A percentile compares a stretch with the other conserved stretches of the same genome.
phyloP scores from a whole-genome alignment of 306 rosid species.

The Carpinus fangiana region DNA sequence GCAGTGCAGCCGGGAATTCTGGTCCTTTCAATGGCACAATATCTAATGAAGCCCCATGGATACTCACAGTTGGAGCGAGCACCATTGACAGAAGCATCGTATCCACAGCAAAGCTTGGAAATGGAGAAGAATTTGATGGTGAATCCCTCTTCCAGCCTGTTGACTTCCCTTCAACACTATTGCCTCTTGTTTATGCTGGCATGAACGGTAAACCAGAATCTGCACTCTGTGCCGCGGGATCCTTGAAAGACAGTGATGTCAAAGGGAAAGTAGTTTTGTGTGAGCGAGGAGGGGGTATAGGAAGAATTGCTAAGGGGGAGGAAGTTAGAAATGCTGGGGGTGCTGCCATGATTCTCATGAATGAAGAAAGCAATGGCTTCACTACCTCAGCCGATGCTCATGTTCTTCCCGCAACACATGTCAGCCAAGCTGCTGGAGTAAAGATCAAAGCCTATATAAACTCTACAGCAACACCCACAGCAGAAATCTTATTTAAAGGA shows the following conservation, averaged over 20 bases:
- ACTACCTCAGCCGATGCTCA: constrained; percentile 58
- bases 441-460: constrained; percentile 59
- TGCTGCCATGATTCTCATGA: constrained; percentile 63
- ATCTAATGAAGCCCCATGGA: constrained; percentile 78
- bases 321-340: constrained; percentile 70
- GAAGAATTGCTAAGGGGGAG: constrained; percentile 53
- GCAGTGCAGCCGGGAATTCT: constrained; percentile 60
- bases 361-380: constrained; percentile 44
- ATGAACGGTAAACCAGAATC: constrained; percentile 46
- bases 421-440: constrained; percentile 55
- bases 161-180: constrained; percentile 30
- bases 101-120: constrained; percentile 50
- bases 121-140: constrained; percentile 42
- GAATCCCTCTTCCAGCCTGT: constrained; percentile 53
- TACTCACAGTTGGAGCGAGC: constrained; percentile 67
- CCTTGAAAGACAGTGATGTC: constrained; percentile 41
- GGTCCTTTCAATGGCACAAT: constrained; percentile 51
- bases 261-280: constrained; percentile 61
- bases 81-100: constrained; percentile 55
- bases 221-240: constrained; percentile 48
- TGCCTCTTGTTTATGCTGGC: constrained; percentile 61
- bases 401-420: constrained; percentile 64
- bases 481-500: constrained; percentile 62
- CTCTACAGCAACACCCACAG: constrained; percentile 54
- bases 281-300: constrained; percentile 61